Evolutionary conservation across 2,329 filamentous ascomycete genomes (phyloP).

Genomic region (Scedosporium aurantiacum): DNA sequence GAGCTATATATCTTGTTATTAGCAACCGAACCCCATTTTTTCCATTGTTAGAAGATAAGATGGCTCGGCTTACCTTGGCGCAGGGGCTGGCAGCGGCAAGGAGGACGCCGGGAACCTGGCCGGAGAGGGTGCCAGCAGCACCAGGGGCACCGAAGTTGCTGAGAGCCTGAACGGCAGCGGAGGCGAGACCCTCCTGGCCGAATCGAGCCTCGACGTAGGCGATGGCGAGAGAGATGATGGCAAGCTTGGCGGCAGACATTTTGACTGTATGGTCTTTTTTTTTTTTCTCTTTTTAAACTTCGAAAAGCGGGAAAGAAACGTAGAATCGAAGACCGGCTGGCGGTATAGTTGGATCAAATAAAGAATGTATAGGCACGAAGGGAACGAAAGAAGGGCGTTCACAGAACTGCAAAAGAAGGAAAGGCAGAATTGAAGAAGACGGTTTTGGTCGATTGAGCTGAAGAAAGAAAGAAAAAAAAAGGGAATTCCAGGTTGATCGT

Average conservation of each 20-base stretch:
- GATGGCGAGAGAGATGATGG: slow-evolving; percentile 28
- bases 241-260: slow-evolving; percentile 30
- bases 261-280: slow-evolving; percentile 12
- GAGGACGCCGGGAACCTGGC: slow-evolving; percentile 48
- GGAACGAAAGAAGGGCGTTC: slow-evolving; percentile 17
- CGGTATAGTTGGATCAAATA: slow-evolving; percentile 9
- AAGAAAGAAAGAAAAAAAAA: slow-evolving; percentile 8
- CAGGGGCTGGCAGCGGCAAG: slow-evolving; percentile 56
- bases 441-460: slow-evolving; percentile 6
- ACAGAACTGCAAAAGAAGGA: slow-evolving; percentile 23
- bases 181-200: slow-evolving; percentile 50
- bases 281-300: background rate
- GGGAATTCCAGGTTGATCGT: slow-evolving; percentile 3
- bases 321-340: slow-evolving; percentile 13
- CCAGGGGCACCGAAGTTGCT: slow-evolving; percentile 45
- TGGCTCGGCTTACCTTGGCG: slow-evolving; percentile 35
- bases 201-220: slow-evolving; percentile 44
- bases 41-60: background rate
- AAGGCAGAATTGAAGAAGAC: slow-evolving; percentile 16
- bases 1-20: slow-evolving; percentile 31
- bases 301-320: slow-evolving; percentile 8
- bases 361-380: slow-evolving; percentile 1
- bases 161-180: slow-evolving; percentile 41
- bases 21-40: slow-evolving; percentile 9
- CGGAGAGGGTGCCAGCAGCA: slow-evolving; percentile 52